A percentile compares a stretch with the other conserved stretches of the same genome.
Conservation (phyloP, 768 basidiomycete genomes). For the Tylopilus felleus region DNA sequence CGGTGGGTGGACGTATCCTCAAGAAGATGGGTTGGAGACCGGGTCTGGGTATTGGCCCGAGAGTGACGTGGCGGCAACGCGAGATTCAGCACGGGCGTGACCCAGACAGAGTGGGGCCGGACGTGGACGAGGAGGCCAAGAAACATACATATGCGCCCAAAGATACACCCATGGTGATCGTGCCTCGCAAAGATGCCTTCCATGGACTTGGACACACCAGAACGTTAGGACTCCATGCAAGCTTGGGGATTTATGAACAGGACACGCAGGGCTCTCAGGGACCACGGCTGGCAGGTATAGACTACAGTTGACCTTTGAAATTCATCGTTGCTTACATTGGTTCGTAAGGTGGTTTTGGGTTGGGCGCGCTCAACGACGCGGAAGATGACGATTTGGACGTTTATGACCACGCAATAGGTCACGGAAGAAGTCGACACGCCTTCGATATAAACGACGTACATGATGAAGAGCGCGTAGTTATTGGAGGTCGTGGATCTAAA, state of each 20-base stretch:
- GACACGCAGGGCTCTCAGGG: slow-evolving; percentile 32
- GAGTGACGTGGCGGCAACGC: slow-evolving; percentile 74
- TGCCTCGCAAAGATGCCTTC: slow-evolving; percentile 67
- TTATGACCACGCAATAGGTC: slow-evolving; percentile 51
- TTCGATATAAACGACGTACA: slow-evolving; percentile 65
- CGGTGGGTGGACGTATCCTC: slow-evolving; percentile 79
- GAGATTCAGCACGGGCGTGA: slow-evolving; percentile 63
- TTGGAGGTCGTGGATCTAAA: slow-evolving; percentile 33
- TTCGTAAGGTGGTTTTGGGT: slow-evolving; percentile 69
- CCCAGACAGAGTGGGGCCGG: slow-evolving; percentile 36
- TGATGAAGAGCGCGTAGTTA: slow-evolving; percentile 53
- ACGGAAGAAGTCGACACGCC: slow-evolving; percentile 49
- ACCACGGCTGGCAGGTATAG: slow-evolving; percentile 56
- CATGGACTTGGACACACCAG: slow-evolving; percentile 83
- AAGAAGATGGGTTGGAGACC: slow-evolving; percentile 95
- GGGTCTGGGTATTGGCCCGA: slow-evolving; percentile 92
- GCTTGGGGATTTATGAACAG: slow-evolving; percentile 40
- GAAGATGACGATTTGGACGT: slow-evolving; percentile 91
- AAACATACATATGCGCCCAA: slow-evolving; percentile 86
- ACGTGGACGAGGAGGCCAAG: slow-evolving; percentile 74
- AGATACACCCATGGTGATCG: slow-evolving; percentile 64
- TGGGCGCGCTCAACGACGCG: slow-evolving; percentile 88
- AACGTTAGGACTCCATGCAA: slow-evolving; percentile 59
- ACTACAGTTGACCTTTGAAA: background rate
- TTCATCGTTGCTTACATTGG: background rate